phyloP scores from a whole-genome alignment of 345 rosid genomes.

The Streptanthus diversifolius region DNA sequence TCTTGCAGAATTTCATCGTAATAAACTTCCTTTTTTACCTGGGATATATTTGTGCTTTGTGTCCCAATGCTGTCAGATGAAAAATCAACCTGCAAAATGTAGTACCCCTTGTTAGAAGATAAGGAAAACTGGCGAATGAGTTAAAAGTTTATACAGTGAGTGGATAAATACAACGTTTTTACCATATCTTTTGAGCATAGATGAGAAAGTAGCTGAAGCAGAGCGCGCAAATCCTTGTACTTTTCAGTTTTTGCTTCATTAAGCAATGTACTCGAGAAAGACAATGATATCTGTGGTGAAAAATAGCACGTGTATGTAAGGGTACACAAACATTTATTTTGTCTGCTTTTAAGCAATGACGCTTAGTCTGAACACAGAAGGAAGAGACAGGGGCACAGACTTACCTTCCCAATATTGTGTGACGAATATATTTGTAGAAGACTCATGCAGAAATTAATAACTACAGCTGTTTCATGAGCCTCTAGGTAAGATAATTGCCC shows the following conservation, averaged over 20 bases:
- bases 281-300: constrained; percentile 60
- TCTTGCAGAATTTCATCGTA: constrained; percentile 14
- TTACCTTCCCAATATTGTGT: constrained; percentile 96
- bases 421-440: constrained; percentile 93
- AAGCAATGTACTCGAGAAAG: constrained; percentile 73
- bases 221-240: constrained; percentile 90
- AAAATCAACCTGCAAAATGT: constrained; percentile 70
- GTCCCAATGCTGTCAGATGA: constrained; percentile 74
- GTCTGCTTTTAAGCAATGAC: constrained; percentile 8
- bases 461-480: constrained; percentile 69
- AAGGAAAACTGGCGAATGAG: neutral
- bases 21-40: constrained; percentile 47
- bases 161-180: constrained; percentile 15
- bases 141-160: neutral
- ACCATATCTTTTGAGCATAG: constrained; percentile 97
- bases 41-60: constrained; percentile 69
- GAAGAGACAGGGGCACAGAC: neutral
- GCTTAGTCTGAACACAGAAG: neutral
- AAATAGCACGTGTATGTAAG: constrained; percentile 2
- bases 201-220: constrained; percentile 92
- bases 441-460: constrained; percentile 83
- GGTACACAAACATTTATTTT: neutral
- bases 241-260: constrained; percentile 78
- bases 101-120: constrained; percentile 9
- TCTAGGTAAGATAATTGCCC: constrained; percentile 94